phyloP scores from a whole-genome alignment of 2,329 filamentous ascomycete genomes.

The Lecanicillium sp. region DNA sequence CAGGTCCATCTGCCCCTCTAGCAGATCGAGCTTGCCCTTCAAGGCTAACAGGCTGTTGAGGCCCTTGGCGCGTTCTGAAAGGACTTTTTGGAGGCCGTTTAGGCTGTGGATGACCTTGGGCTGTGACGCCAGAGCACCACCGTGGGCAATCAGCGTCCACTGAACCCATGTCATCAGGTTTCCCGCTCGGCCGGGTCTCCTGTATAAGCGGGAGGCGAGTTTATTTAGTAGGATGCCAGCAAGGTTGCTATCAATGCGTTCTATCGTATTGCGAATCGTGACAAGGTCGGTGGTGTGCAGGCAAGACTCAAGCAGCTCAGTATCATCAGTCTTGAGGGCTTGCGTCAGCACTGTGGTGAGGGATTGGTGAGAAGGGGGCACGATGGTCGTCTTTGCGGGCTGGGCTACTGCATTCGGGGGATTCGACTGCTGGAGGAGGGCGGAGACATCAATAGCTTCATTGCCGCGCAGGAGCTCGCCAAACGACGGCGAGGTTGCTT shows the following conservation, averaged over 20 bases:
- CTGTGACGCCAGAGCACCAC: slow-evolving; percentile 80
- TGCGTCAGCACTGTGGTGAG: slow-evolving; percentile 89
- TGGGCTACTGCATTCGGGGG: slow-evolving; percentile 24
- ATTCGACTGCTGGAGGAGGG: slow-evolving; percentile 40
- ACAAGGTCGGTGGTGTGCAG: slow-evolving; percentile 69
- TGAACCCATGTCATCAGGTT: slow-evolving; percentile 93
- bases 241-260: slow-evolving; percentile 77
- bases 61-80: slow-evolving; percentile 77
- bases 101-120: slow-evolving; percentile 75
- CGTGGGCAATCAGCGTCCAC: slow-evolving; percentile 87
- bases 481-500: slow-evolving; percentile 60
- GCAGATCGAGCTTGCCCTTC: slow-evolving; percentile 92
- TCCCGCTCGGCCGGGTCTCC: slow-evolving; percentile 79
- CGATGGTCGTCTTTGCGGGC: slow-evolving; percentile 39
- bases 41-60: slow-evolving; percentile 75
- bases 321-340: slow-evolving; percentile 86
- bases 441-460: slow-evolving; percentile 68
- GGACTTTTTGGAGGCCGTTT: slow-evolving; percentile 71
- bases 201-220: slow-evolving; percentile 78
- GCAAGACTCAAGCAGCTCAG: slow-evolving; percentile 82
- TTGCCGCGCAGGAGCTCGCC: slow-evolving; percentile 74
- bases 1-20: slow-evolving; percentile 81
- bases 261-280: slow-evolving; percentile 81
- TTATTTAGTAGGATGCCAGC: slow-evolving; percentile 73
- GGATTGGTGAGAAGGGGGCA: slow-evolving; percentile 65